A percentile compares a stretch with the other conserved stretches of the same genome.
Evolutionary conservation across 352 stramenopile species (phyloP).

Genomic region (Pythium apleroticum): DNA sequence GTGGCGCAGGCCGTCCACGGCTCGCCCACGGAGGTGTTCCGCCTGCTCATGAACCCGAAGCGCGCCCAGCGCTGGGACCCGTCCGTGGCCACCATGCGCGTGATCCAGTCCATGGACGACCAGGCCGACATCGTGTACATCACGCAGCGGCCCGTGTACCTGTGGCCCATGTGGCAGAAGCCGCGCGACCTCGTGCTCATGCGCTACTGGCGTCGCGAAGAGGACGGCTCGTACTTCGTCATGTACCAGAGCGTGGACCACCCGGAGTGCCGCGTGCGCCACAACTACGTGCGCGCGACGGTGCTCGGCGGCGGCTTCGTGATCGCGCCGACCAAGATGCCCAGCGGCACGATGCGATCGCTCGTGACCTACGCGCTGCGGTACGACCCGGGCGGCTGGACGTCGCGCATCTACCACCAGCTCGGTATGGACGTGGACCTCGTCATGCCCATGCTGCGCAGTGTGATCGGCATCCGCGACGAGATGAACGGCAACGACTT

Average conservation of each 20-base stretch:
- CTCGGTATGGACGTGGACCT: conserved; percentile 89
- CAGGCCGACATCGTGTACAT: conserved; percentile 90
- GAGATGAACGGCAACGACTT: conserved; percentile 84
- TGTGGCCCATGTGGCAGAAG: conserved; percentile 88
- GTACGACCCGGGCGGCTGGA: conserved; percentile 78
- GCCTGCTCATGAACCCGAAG: conserved; percentile 84
- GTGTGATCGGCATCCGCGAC: conserved; percentile 82
- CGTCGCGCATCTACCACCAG: conserved; percentile 79
- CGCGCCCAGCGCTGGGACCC: conserved; percentile 83
- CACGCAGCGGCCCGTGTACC: conserved; percentile 77
- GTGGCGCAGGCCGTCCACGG: conserved; percentile 86
- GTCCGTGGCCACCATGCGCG: conserved; percentile 74
- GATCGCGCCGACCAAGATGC: conserved; percentile 81
- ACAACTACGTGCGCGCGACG: conserved; percentile 85
- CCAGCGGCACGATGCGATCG: conserved; percentile 73
- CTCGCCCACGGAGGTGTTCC: conserved; percentile 80
- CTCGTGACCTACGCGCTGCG: conserved; percentile 82
- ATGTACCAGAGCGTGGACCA: conserved; percentile 90
- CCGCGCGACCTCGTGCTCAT: conserved; percentile 84
- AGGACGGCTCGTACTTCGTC: conserved; percentile 89
- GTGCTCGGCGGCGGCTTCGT: conserved; percentile 82
- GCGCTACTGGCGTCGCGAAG: conserved; percentile 87
- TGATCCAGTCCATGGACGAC: conserved; percentile 86
- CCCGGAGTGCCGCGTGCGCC: conserved; percentile 79
- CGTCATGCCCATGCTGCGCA: conserved; percentile 83